Evolutionary conservation across 2,329 filamentous ascomycete genomes (phyloP).

Genomic region (Calcarisporium arbuscula): DNA sequence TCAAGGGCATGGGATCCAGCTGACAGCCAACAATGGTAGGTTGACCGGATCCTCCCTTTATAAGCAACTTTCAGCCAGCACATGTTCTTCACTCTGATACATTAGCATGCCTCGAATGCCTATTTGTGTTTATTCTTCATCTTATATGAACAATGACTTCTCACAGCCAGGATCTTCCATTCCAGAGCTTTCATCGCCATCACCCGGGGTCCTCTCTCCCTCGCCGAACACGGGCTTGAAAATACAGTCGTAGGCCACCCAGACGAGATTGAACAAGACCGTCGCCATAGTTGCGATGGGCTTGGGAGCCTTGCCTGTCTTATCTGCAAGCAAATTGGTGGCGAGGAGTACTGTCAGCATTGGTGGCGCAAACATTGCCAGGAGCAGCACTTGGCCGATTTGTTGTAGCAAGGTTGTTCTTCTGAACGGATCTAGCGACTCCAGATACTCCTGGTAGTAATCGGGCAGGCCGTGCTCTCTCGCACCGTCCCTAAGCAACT

Average conservation of each 20-base stretch:
- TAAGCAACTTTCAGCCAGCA: too few relatives aligned
- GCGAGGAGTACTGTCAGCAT: constrained; percentile 44
- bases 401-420: constrained; percentile 61
- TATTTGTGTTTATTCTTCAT: not conserved
- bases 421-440: constrained; percentile 61
- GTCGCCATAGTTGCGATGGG: constrained; percentile 56
- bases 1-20: too few relatives aligned
- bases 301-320: constrained; percentile 59
- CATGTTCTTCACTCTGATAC: too few relatives aligned
- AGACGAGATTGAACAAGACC: constrained; percentile 43
- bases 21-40: too few relatives aligned
- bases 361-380: constrained; percentile 49
- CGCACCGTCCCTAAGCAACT: constrained; percentile 72
- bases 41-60: too few relatives aligned
- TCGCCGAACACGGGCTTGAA: constrained; percentile 69
- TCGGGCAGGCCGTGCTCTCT: constrained; percentile 71
- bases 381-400: constrained; percentile 59
- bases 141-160: not conserved
- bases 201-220: constrained; percentile 61
- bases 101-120: too few relatives aligned
- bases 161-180: not conserved
- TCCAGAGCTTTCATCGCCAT: not conserved
- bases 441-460: constrained; percentile 71
- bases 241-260: constrained; percentile 38
- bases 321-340: constrained; percentile 48